phyloP scores from a whole-genome alignment of 768 basidiomycete species.

The Gymnopilus dilepis region DNA sequence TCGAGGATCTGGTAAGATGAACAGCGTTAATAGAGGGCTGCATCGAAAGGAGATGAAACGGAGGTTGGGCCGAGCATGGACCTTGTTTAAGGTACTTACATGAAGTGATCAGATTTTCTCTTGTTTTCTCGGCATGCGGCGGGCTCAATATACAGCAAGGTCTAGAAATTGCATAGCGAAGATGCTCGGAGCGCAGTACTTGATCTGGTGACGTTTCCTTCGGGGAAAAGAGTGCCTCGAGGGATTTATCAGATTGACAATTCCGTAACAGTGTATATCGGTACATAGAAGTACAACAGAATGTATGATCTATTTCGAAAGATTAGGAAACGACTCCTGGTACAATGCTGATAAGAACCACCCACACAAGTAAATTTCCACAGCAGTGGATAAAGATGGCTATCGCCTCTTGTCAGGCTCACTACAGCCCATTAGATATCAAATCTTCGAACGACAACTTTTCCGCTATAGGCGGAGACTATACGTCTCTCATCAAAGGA shows the following conservation, averaged over 20 bases:
- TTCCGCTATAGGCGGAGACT: conserved; percentile 51
- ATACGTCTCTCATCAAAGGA: conserved; percentile 80
- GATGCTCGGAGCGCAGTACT: conserved; percentile 11
- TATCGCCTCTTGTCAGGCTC: conserved; percentile 9
- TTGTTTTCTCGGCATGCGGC: conserved; percentile 22
- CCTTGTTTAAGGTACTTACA: conserved; percentile 17
- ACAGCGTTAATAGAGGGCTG: conserved; percentile 21
- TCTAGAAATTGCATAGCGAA: conserved; percentile 15
- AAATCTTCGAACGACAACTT: conserved; percentile 58
- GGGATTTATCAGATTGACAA: conserved; percentile 28
- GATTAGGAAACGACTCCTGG: conserved; percentile 17
- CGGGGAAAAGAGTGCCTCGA: conserved; percentile 24
- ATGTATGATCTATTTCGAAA: conserved; percentile 15
- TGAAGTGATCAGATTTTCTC: conserved; percentile 19
- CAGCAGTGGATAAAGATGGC: conserved; percentile 7
- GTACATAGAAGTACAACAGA: conserved; percentile 26
- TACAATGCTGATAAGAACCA: conserved; percentile 20
- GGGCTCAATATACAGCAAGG: conserved; percentile 17
- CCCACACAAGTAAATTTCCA: conserved; percentile 14
- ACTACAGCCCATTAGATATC: conserved; percentile 47
- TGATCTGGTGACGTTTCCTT: conserved; percentile 23
- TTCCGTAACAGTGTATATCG: conserved; percentile 28
- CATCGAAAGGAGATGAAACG: conserved; percentile 22
- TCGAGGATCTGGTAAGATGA: conserved; percentile 5
- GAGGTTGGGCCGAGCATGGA: conserved; percentile 18